Evolutionary conservation across 1,284 basidiomycete genomes (phyloP).

Genomic region (Tilletia indica): DNA sequence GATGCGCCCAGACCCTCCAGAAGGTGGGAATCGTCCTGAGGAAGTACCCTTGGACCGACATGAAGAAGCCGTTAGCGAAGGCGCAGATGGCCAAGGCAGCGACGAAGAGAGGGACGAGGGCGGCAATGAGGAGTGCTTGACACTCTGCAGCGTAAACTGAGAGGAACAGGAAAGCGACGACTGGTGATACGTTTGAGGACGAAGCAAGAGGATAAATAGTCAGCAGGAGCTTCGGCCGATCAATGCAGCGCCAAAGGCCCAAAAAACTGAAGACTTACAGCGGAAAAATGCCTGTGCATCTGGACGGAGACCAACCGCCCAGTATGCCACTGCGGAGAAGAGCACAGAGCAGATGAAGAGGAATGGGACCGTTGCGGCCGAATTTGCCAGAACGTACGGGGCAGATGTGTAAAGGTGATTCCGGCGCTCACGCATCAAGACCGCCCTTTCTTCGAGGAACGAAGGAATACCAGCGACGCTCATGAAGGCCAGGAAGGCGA

Average conservation of each 20-base stretch:
- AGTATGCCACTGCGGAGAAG: constrained; percentile 54
- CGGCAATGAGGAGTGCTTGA: constrained; percentile 63
- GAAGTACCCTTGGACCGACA: constrained; percentile 56
- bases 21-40: constrained; percentile 65
- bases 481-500: constrained; percentile 66
- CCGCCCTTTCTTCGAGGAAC: constrained; percentile 57
- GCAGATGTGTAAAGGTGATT: constrained; percentile 55
- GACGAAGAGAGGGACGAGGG: constrained; percentile 65
- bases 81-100: constrained; percentile 64
- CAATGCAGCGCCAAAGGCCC: background rate
- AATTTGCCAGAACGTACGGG: constrained; percentile 43
- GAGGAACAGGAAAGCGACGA: constrained; percentile 61
- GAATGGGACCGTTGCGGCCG: constrained; percentile 56
- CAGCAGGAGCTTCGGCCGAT: background rate
- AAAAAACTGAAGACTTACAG: constrained; percentile 21
- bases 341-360: constrained; percentile 52
- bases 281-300: constrained; percentile 62
- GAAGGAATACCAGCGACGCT: constrained; percentile 57
- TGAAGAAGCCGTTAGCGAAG: constrained; percentile 68
- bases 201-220: background rate
- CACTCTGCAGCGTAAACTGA: constrained; percentile 65
- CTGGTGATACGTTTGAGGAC: background rate
- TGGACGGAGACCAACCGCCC: constrained; percentile 60
- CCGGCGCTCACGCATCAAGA: constrained; percentile 56
- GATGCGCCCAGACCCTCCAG: constrained; percentile 66